These are phyloP conservation scores for Ormosia semicastrata DNA, from an alignment of 306 rosid species.

Conservation along the genomic window DNA sequence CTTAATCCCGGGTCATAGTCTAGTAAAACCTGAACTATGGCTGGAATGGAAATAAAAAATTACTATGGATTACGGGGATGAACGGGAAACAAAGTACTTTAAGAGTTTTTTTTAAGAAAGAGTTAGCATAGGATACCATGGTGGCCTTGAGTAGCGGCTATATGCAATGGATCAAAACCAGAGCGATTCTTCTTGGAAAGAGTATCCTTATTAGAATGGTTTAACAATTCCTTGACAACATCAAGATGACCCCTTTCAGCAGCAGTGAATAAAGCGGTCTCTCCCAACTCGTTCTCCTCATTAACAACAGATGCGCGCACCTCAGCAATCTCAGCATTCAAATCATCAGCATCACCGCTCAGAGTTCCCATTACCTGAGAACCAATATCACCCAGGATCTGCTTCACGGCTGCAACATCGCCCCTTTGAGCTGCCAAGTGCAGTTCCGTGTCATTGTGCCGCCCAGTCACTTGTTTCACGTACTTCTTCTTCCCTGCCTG, in stretches of 20 bases:
- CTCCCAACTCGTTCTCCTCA: conserved; percentile 90
- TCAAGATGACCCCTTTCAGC: conserved; percentile 88
- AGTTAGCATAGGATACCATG: conserved; percentile 47
- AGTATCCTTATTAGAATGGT: conserved; percentile 59
- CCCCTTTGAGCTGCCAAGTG: conserved; percentile 96
- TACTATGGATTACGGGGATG: conserved; percentile 7
- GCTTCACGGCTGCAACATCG: conserved; percentile 83
- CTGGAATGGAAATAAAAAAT: conserved; percentile 43
- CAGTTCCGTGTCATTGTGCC: conserved; percentile 90
- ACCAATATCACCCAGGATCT: conserved; percentile 75
- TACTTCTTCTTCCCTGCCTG: conserved; percentile 96
- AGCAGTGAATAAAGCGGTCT: conserved; percentile 81
- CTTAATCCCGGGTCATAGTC: conserved; percentile 71
- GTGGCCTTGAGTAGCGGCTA: conserved; percentile 86
- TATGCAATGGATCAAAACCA: conserved; percentile 82
- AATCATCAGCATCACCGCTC: conserved; percentile 44
- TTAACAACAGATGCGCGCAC: conserved; percentile 77
- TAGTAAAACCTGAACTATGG: conserved; percentile 79
- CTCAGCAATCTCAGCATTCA: conserved; percentile 80
- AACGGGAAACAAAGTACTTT: neutral
- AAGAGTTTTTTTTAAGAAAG: neutral
- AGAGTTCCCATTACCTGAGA: conserved; percentile 69
- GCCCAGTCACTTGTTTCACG: conserved; percentile 95
- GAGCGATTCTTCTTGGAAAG: conserved; percentile 70
- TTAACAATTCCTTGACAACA: conserved; percentile 74